A percentile compares a stretch with the other conserved stretches of the same genome.
Conservation (phyloP, 805 yeast genomes). For the Starmerella lactis-condensi region DNA sequence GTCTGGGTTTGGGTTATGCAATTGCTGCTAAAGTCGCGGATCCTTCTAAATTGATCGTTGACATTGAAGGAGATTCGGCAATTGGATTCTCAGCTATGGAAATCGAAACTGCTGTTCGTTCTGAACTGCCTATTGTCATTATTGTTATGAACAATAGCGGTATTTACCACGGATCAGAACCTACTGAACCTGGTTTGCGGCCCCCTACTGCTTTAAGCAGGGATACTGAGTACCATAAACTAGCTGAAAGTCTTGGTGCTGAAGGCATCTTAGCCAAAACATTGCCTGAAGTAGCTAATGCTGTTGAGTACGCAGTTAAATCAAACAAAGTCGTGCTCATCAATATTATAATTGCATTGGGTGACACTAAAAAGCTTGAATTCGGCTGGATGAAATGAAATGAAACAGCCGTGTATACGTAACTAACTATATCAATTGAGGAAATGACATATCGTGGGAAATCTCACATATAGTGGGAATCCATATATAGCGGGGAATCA, state of each 20-base stretch:
- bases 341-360: constrained; percentile 46
- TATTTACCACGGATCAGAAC: constrained; percentile 44
- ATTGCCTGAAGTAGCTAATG: constrained; percentile 25
- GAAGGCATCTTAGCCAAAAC: constrained; percentile 32
- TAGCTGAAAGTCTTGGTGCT: constrained; percentile 41
- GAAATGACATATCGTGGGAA: too few relatives aligned
- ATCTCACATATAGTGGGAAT: too few relatives aligned
- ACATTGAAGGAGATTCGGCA: constrained; percentile 61
- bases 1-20: constrained; percentile 53
- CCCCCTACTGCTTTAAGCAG: constrained; percentile 45
- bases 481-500: too few relatives aligned
- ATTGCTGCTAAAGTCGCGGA: constrained; percentile 37
- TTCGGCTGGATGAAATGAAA: constrained; percentile 48
- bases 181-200: constrained; percentile 19
- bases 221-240: constrained; percentile 37
- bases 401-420: too few relatives aligned
- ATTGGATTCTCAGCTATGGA: constrained; percentile 61
- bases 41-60: constrained; percentile 31
- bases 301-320: constrained; percentile 24
- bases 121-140: constrained; percentile 34
- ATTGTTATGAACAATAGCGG: constrained; percentile 61
- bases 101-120: constrained; percentile 47
- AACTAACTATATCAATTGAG: too few relatives aligned
- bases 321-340: constrained; percentile 29
- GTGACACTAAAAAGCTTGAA: constrained; percentile 34